These are phyloP conservation scores for Solanum sparsipilum DNA, from an alignment of 257 asterid species.

Conservation along the genomic window DNA sequence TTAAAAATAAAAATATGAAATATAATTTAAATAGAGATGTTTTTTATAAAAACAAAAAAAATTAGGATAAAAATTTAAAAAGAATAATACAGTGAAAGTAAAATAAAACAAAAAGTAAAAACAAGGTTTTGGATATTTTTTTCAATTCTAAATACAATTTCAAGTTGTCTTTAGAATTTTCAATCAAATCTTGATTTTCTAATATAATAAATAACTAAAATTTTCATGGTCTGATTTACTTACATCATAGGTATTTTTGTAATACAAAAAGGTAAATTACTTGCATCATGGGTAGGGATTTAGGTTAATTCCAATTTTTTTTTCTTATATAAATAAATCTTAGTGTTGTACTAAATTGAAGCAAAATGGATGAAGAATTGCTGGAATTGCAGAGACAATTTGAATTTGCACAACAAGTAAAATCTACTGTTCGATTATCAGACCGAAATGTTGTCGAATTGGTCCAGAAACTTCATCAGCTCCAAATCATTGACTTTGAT, in stretches of 20 bases:
- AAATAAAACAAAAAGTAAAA: neutral
- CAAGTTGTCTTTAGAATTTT: neutral
- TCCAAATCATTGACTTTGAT: constrained; percentile 83
- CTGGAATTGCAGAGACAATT: constrained; percentile 87
- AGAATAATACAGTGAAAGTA: neutral
- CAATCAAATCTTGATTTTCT: neutral
- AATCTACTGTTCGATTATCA: constrained; percentile 85
- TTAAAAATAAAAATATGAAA: too few relatives aligned
- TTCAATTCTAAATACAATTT: too few relatives aligned
- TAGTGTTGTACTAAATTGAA: neutral
- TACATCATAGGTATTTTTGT: neutral
- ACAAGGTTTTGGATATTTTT: neutral
- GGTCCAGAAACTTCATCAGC: constrained; percentile 83
- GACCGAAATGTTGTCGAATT: constrained; percentile 95
- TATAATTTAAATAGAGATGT: too few relatives aligned
- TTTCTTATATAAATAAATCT: neutral
- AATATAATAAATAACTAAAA: too few relatives aligned
- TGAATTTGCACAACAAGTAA: constrained; percentile 87
- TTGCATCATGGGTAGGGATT: neutral
- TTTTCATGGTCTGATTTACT: neutral
- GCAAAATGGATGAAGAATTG: constrained; percentile 77
- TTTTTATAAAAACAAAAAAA: too few relatives aligned
- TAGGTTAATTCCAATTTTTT: neutral
- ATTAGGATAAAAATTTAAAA: neutral
- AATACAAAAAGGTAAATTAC: neutral